A percentile compares a stretch with the other conserved stretches of the same genome.
These are phyloP conservation scores for Eimeria acervulina DNA, from an alignment of 169 alveolate species.

Conservation along the genomic window DNA sequence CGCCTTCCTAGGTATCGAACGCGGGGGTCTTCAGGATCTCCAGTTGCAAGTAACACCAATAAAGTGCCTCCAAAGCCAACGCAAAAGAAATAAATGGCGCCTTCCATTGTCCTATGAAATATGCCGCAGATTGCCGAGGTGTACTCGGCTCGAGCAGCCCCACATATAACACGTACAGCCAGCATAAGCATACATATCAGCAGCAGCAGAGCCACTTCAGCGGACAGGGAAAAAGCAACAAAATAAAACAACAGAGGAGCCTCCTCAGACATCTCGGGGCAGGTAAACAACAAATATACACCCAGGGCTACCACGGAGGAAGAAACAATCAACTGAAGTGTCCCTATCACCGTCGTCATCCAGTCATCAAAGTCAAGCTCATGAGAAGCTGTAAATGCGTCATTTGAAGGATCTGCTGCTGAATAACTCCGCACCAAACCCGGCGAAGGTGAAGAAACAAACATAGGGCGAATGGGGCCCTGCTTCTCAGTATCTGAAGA, in stretches of 20 bases:
- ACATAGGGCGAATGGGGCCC: slow-evolving; percentile 39
- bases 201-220: slow-evolving; percentile 52
- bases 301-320: slow-evolving; percentile 54
- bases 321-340: slow-evolving; percentile 40
- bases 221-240: slow-evolving; percentile 53
- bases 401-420: slow-evolving; percentile 59
- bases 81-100: slow-evolving; percentile 42
- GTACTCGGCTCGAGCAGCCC: slow-evolving; percentile 68
- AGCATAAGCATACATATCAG: slow-evolving; percentile 44
- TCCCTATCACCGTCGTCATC: slow-evolving; percentile 40
- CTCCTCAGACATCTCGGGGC: slow-evolving; percentile 59
- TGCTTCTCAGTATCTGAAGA: neutral
- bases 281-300: slow-evolving; percentile 18
- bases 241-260: slow-evolving; percentile 70
- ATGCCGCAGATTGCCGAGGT: slow-evolving; percentile 74
- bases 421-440: slow-evolving; percentile 69
- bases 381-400: slow-evolving; percentile 77
- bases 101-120: slow-evolving; percentile 73
- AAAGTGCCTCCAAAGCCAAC: slow-evolving; percentile 40
- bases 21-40: neutral
- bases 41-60: slow-evolving; percentile 21
- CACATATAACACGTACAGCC: slow-evolving; percentile 62
- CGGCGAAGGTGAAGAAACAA: neutral
- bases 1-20: neutral
- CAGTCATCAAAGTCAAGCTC: slow-evolving; percentile 77